Evolutionary conservation across 2,329 filamentous ascomycete genomes (phyloP).

Genomic region (Alternaria ethzedia): DNA sequence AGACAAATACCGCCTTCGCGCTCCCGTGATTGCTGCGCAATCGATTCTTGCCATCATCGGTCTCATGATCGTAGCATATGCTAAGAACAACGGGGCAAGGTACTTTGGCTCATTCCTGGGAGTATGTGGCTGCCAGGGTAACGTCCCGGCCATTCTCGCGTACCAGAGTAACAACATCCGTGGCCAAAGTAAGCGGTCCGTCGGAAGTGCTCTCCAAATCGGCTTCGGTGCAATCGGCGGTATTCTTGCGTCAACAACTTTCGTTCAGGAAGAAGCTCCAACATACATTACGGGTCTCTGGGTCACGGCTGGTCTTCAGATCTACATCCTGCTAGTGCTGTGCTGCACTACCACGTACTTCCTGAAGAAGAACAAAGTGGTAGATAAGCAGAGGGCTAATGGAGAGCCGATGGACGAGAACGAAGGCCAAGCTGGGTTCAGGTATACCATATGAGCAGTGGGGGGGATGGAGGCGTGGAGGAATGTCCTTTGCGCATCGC

Average conservation of each 20-base stretch:
- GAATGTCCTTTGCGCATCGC: not conserved
- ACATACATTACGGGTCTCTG: slow-evolving; percentile 28
- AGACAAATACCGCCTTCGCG: slow-evolving; percentile 34
- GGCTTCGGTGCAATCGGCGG: slow-evolving; percentile 36
- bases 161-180: slow-evolving; percentile 37
- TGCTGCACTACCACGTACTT: slow-evolving; percentile 19
- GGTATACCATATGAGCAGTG: slow-evolving; percentile 13
- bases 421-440: slow-evolving; percentile 29
- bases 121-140: slow-evolving; percentile 25
- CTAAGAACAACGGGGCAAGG: slow-evolving; percentile 23
- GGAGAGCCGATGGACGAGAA: slow-evolving; percentile 21
- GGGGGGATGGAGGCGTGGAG: not conserved
- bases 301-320: slow-evolving; percentile 25
- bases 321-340: slow-evolving; percentile 23
- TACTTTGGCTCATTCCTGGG: slow-evolving; percentile 39
- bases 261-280: slow-evolving; percentile 29
- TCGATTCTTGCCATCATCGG: slow-evolving; percentile 28
- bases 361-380: slow-evolving; percentile 20
- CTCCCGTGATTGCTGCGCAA: slow-evolving; percentile 30
- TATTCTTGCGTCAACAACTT: slow-evolving; percentile 29
- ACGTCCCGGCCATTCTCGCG: slow-evolving; percentile 30
- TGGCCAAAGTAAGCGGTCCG: slow-evolving; percentile 28
- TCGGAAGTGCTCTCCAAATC: slow-evolving; percentile 30
- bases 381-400: slow-evolving; percentile 14
- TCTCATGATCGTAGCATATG: slow-evolving; percentile 35